Base-by-base conservation (phyloP, 148 eudicot species). In the Arctostaphylos glauca region DNA sequence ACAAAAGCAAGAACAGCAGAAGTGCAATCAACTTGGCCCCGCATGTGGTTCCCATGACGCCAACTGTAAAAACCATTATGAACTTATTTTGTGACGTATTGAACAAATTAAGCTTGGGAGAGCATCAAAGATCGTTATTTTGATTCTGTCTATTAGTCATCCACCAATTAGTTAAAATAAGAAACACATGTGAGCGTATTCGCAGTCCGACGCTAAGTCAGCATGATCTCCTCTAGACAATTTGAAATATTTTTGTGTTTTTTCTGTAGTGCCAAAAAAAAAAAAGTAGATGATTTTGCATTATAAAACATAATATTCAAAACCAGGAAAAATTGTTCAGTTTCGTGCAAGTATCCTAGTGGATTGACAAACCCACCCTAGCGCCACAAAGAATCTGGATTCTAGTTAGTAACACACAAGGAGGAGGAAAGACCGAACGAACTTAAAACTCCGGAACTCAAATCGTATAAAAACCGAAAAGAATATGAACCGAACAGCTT, bases 11-110 rank as follows among this genome's bases (percentile, higher is more conserved):
- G 77, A 89, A 75, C 21, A 92, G 82, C 52, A 92, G 76, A 84
- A 92, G 50, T 5, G 87, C 71, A 38, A 83, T 70, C 73, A 88
- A 67, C 81, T 80, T 74, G 79, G 79, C 79, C 84, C 88, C 75
- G 53, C 68, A 74, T 52, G 78, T 52, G 19, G 79, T 86, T 41
- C 85, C 92, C 96, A 94, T 94, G 75, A 85, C 81, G 88, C 67
- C 68, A 81, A 74, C 91, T 86, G 88, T 76, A 79, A 84, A 52
- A 78, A n/a, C 74, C 53, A 76, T 79, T 6, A 81, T 43, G 49
- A 59, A 83, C 9, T 46, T 38, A 14, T 53, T 43, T n/a, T 60
- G 23, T 53, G 73, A 31, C 44, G 18, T 9, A 47, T 23, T 43
- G 47, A 7, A 54, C n/a, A 44, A 60, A 44, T 10, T 3, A n/a